Evolutionary conservation across 1,284 basidiomycete species (phyloP), one percentile per base, ranked within the genome.

Genomic region (Prillingera fragicola): DNA sequence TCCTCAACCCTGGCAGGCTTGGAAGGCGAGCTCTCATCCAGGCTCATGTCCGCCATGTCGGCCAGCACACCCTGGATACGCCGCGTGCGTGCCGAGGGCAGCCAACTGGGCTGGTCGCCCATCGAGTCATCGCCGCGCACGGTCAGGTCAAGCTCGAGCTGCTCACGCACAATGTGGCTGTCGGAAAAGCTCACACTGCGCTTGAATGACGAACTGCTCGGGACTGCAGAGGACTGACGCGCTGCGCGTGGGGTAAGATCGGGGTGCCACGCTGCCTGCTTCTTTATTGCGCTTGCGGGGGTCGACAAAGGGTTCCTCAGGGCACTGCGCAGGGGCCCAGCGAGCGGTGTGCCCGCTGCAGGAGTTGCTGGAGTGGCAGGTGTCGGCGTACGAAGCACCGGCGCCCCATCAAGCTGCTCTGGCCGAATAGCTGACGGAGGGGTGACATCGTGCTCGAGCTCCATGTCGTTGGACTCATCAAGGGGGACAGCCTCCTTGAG

Each of bases 161-260:
- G 43, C 37, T n/a, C n/a, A n/a, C 44, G 43, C 5, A 33, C 41
- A 31, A 52, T 39, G 61, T 83, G 85, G 5, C 90, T 89, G 63
- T 96, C 91, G 15, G 88, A 92, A 71, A 96, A 96, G 66, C 87
- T 91, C 41, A 96, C 91, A 33, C 87, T 91, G 24, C 90, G 80
- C 50, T 82, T 77, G 5, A 48, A 48, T 29, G 58, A 60, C 24
- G 47, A 47, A 22, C 48, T 56, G 10, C 41, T 49, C 3, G 52
- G 49, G 3, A 43, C 49, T 8, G 37, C 46, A 2, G 41, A 46
- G 33, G 15, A 41, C 35, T 25, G 29, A 3, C 43, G 41, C 44
- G 15, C 18, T 37, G 8, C 55, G 52, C 1, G 50, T 55, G 2
- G 63, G 2, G 67, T 69, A 15, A 63, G 43, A 31, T 63, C 60